phyloP scores from a whole-genome alignment of 345 rosid genomes.

The Hirschfeldia incana region DNA sequence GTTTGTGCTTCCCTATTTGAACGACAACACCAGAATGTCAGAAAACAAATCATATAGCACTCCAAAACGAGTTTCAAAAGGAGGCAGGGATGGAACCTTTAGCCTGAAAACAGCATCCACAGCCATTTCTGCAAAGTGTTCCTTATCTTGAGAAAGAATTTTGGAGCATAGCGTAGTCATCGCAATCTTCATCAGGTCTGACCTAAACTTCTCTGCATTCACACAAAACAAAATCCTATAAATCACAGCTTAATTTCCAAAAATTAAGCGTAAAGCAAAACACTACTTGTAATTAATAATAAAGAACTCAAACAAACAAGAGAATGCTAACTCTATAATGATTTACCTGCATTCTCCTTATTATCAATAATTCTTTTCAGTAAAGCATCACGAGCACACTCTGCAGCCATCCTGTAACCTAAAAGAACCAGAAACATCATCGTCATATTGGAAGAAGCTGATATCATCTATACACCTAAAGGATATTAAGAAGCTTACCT shows the following conservation, averaged over 20 bases:
- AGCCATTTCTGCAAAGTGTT: conserved; percentile 81
- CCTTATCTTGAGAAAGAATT: conserved; percentile 91
- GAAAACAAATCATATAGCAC: not conserved
- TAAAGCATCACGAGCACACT: conserved; percentile 83
- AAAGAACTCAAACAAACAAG: not conserved
- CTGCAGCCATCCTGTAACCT: conserved; percentile 96
- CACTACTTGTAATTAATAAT: not conserved
- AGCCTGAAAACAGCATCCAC: conserved; percentile 95
- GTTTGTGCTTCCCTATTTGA: conserved; percentile 90
- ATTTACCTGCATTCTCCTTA: conserved; percentile 75
- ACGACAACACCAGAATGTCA: not conserved
- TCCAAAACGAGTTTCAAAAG: conserved; percentile 2
- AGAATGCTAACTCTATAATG: not conserved
- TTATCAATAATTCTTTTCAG: conserved; percentile 69
- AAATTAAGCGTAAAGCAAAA: not conserved
- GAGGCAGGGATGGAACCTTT: conserved; percentile 48
- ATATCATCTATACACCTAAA: not conserved
- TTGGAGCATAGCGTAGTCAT: conserved; percentile 94
- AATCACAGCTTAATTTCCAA: not conserved
- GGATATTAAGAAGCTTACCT: conserved; percentile 42
- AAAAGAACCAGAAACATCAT: conserved; percentile 25
- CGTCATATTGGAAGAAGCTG: not conserved
- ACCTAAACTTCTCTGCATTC: conserved; percentile 77
- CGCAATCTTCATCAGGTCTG: conserved; percentile 87
- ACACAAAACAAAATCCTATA: conserved; percentile 11